phyloP scores from a whole-genome alignment of 192 early-diverging fungal species.

The Linnemannia elongata region DNA sequence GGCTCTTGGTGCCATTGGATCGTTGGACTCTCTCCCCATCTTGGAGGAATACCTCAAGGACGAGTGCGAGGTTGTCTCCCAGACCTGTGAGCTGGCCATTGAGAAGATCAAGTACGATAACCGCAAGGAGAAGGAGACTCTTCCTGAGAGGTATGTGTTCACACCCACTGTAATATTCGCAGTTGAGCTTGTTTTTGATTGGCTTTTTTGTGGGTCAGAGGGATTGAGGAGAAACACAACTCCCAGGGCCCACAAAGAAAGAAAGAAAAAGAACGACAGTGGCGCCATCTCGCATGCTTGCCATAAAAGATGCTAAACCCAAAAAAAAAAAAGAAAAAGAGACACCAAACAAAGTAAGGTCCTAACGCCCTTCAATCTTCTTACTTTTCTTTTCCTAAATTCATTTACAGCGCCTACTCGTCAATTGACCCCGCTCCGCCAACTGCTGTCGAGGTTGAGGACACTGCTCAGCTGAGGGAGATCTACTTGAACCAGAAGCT shows the following conservation, averaged over 20 bases:
- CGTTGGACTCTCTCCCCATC: slow-evolving; percentile 72
- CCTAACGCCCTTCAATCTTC: background rate
- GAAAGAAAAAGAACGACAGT: background rate
- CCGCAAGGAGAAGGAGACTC: slow-evolving; percentile 61
- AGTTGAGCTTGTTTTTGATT: background rate
- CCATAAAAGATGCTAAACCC: background rate
- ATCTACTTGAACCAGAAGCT: slow-evolving; percentile 77
- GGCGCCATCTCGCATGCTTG: slow-evolving; percentile 7
- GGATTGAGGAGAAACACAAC: background rate
- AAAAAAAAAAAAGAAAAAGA: background rate
- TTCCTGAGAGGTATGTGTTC: slow-evolving; percentile 43
- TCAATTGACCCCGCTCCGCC: slow-evolving; percentile 97
- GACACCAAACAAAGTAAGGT: background rate
- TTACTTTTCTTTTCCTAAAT: background rate
- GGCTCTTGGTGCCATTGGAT: slow-evolving; percentile 93
- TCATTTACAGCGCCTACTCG: slow-evolving; percentile 66
- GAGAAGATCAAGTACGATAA: slow-evolving; percentile 88
- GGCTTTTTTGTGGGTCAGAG: background rate
- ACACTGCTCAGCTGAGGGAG: slow-evolving; percentile 73
- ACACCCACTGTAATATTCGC: background rate
- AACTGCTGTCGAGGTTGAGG: slow-evolving; percentile 63
- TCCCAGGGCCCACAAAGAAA: background rate
- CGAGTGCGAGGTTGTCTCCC: slow-evolving; percentile 74
- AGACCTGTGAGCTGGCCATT: slow-evolving; percentile 94
- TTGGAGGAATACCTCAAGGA: slow-evolving; percentile 86